Percentiles rank a stretch among this genome's conserved stretches.
phyloP scores from a whole-genome alignment of 139 green algal genomes.

The Coccomyxa sp. region DNA sequence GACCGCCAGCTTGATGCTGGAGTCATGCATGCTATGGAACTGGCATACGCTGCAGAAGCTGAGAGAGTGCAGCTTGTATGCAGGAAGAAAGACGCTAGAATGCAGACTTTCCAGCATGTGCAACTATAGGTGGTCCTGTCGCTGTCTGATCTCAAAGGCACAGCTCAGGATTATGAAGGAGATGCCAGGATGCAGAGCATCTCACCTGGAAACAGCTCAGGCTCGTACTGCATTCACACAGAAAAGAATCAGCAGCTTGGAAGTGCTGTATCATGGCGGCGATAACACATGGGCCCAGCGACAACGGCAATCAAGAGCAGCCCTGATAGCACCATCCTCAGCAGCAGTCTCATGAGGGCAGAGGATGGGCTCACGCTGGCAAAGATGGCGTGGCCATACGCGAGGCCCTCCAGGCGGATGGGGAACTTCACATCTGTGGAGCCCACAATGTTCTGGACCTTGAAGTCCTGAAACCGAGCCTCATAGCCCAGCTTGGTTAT shows the following conservation, averaged over 20 bases:
- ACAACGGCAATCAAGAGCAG: too few species aligned
- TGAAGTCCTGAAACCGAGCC: slow-evolving; percentile 95
- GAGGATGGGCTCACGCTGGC: slow-evolving; percentile 39
- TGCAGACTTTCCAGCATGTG: too few species aligned
- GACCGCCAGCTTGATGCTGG: too few species aligned
- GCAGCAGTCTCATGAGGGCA: background rate
- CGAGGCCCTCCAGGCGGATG: slow-evolving; percentile 93
- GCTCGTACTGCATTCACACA: slow-evolving; percentile 83
- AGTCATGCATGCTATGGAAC: too few species aligned
- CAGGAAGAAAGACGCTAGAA: too few species aligned
- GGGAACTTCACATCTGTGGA: slow-evolving; percentile 98
- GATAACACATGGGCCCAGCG: background rate
- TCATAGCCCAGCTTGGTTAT: slow-evolving; percentile 87
- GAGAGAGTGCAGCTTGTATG: too few species aligned
- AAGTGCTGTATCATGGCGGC: background rate
- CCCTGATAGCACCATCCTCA: background rate
- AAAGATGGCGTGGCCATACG: slow-evolving; percentile 82
- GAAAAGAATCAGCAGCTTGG: background rate
- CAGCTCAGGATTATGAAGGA: too few species aligned
- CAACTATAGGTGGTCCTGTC: too few species aligned
- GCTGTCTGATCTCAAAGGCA: too few species aligned
- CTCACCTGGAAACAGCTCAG: slow-evolving; percentile 93
- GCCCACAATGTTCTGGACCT: slow-evolving; percentile 98
- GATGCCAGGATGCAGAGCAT: too few species aligned
- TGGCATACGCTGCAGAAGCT: too few species aligned